Conservation (phyloP, 768 basidiomycete genomes). For the Chalciporus sphaerocephalus region DNA sequence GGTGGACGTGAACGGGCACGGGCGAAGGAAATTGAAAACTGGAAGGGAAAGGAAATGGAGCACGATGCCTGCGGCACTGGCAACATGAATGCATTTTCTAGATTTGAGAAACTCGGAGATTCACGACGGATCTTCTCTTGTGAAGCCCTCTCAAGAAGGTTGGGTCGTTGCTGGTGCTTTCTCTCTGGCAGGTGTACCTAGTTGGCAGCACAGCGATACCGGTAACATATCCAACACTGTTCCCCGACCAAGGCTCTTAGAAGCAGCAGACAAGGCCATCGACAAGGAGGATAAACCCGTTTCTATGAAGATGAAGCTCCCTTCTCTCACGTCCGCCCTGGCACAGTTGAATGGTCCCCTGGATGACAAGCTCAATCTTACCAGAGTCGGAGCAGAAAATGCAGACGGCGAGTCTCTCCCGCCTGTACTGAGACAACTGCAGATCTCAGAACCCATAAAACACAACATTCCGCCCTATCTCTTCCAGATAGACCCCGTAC, state of each 20-base stretch:
- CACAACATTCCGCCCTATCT: background rate
- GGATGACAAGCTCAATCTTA: constrained; percentile 11
- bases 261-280: background rate
- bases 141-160: background rate
- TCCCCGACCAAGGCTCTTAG: background rate
- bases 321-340: constrained; percentile 19
- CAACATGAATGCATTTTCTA: no score
- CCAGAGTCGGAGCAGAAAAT: constrained; percentile 1
- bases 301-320: constrained; percentile 3
- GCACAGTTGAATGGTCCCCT: constrained; percentile 15
- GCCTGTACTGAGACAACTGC: constrained; percentile 18
- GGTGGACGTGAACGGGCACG: constrained; percentile 6
- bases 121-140: background rate
- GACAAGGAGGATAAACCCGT: background rate
- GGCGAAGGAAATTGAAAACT: background rate
- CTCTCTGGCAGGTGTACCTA: background rate
- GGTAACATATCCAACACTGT: background rate
- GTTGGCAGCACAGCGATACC: background rate
- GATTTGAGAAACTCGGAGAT: background rate
- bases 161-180: background rate
- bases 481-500: constrained; percentile 26
- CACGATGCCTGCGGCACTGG: no score
- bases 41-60: background rate
- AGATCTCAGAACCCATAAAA: constrained; percentile 13
- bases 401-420: constrained; percentile 17